These are phyloP conservation scores for Pyropia yezoensis DNA, from an alignment of 23 red algal genomes.

Conservation along the genomic window DNA sequence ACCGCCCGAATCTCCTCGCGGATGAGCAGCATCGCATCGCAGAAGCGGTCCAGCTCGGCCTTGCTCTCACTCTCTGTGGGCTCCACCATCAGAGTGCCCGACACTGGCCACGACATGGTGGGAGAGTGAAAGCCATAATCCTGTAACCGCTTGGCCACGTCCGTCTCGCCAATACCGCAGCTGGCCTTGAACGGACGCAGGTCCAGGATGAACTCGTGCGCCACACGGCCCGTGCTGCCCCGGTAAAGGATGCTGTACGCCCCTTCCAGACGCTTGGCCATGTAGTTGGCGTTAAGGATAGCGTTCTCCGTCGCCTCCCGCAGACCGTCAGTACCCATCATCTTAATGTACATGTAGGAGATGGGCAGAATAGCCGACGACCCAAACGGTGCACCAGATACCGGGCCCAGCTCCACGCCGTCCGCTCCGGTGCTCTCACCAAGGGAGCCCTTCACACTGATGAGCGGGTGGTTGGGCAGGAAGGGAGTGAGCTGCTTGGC, in stretches of 20 bases:
- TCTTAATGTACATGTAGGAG: conserved; percentile 98
- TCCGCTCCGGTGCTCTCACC: conserved; percentile 31
- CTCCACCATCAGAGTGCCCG: conserved; percentile 98
- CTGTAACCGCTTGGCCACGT: conserved; percentile 94
- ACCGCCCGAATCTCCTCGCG: conserved; percentile 95
- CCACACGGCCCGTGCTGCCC: conserved; percentile 72
- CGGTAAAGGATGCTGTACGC: conserved; percentile 71
- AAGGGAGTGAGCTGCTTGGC: conserved; percentile 92
- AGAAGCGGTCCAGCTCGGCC: conserved; percentile 89
- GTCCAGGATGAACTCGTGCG: conserved; percentile 99
- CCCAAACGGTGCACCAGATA: conserved; percentile 89
- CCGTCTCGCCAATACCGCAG: conserved; percentile 82
- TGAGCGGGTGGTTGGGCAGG: conserved; percentile 89
- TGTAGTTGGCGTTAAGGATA: conserved; percentile 99
- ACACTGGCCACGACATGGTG: conserved; percentile 98
- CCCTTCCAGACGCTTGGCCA: conserved; percentile 71
- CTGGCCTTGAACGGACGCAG: conserved; percentile 90
- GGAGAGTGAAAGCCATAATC: conserved; percentile 99
- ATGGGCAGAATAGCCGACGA: conserved; percentile 96
- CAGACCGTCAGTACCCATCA: conserved; percentile 96
- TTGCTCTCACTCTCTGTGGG: conserved; percentile 95
- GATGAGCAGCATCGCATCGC: conserved; percentile 97
- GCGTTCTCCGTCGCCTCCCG: conserved; percentile 84
- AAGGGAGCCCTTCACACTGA: conserved; percentile 27
- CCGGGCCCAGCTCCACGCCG: conserved; percentile 40